Percentiles rank a stretch among this genome's conserved stretches.
Evolutionary conservation across 2,329 filamentous ascomycete species (phyloP).

Genomic region (Tolypocladium guangdongense): DNA sequence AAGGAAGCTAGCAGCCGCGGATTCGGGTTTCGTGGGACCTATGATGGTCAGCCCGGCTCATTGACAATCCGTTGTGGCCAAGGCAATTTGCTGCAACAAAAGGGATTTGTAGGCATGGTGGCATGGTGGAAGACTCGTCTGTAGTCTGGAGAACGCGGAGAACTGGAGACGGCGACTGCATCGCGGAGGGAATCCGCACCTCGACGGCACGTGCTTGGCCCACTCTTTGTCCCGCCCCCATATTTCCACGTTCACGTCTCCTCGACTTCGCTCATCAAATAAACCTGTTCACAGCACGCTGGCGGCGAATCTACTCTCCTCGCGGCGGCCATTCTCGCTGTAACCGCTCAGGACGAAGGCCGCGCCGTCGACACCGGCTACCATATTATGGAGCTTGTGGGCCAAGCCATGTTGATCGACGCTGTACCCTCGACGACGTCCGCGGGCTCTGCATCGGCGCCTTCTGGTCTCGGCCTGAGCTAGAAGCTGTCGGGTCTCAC

Average conservation of each 20-base stretch:
- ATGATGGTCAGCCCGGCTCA: background rate
- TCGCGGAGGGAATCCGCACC: background rate
- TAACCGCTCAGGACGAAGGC: slow-evolving; percentile 22
- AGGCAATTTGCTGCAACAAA: background rate
- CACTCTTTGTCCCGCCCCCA: slow-evolving; percentile 4
- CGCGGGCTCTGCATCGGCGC: slow-evolving; percentile 51
- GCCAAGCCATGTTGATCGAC: slow-evolving; percentile 41
- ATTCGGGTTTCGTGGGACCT: background rate
- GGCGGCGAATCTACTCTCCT: slow-evolving; percentile 16
- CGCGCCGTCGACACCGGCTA: slow-evolving; percentile 44
- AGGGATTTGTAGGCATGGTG: background rate
- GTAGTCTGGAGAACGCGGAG: background rate
- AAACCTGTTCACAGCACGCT: slow-evolving; percentile 14
- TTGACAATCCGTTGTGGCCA: background rate
- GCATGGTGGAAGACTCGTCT: background rate
- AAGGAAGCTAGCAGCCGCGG: slow-evolving; percentile 2
- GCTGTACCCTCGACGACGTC: slow-evolving; percentile 44
- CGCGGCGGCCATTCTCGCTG: slow-evolving; percentile 20
- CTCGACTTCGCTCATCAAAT: slow-evolving; percentile 3
- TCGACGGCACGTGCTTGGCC: background rate
- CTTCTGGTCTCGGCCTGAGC: slow-evolving; percentile 47
- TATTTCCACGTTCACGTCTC: background rate
- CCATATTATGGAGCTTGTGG: slow-evolving; percentile 46
- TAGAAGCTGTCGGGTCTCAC: slow-evolving; percentile 49
- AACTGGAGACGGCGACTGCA: background rate